These are phyloP conservation scores for Geotrichum reessii DNA, from an alignment of 1,139 yeast genomes.

Conservation along the genomic window DNA sequence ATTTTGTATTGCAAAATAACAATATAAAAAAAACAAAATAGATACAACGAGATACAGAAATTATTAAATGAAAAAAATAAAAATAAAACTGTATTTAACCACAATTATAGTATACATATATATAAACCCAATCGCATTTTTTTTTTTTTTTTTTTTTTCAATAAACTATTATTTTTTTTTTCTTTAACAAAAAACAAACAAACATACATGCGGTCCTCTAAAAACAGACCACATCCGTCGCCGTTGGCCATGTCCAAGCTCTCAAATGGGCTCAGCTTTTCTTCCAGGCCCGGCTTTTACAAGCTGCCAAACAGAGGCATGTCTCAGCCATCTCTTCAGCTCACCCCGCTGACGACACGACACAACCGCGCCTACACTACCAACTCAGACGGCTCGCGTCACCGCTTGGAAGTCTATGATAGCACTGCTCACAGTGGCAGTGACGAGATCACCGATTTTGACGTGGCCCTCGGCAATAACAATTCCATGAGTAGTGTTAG, in stretches of 20 bases:
- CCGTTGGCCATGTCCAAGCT: constrained; percentile 14
- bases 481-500: neutral
- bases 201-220: neutral
- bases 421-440: neutral
- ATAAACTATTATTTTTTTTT: neutral
- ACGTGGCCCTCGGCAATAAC: neutral
- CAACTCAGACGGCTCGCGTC: neutral
- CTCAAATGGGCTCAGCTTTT: constrained; percentile 13
- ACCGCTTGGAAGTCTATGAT: neutral
- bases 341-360: neutral
- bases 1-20: too few relatives aligned
- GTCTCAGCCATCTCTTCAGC: neutral
- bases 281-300: neutral
- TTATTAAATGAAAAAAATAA: neutral
- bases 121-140: neutral
- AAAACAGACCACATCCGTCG: neutral
- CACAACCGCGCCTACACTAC: neutral
- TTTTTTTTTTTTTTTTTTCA: too few relatives aligned
- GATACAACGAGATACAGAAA: neutral
- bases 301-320: neutral
- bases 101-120: too few relatives aligned
- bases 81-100: neutral
- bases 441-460: neutral
- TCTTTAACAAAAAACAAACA: too few relatives aligned
- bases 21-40: neutral